Percentiles rank a stretch among this genome's conserved stretches.
Conservation (phyloP, 1,284 basidiomycete genomes). For the Cutaneotrichosporon cutaneum region DNA sequence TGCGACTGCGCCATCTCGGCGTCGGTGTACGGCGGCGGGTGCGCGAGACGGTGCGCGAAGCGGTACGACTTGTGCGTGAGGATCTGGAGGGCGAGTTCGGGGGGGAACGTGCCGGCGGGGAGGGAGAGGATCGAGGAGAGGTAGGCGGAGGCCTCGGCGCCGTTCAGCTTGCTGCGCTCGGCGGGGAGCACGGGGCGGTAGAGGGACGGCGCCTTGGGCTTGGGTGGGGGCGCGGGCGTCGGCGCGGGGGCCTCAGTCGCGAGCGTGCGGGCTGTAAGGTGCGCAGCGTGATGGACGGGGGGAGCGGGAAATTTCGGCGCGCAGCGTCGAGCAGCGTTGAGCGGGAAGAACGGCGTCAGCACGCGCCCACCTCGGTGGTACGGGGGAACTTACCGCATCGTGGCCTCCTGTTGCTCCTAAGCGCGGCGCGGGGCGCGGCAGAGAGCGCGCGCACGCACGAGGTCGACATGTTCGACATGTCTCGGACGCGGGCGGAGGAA, state of each 20-base stretch:
- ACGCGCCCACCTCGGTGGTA: not conserved
- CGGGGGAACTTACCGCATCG: not conserved
- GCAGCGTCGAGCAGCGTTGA: not conserved
- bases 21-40: slow-evolving; percentile 22
- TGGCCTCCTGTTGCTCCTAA: slow-evolving; percentile 7
- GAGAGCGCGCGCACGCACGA: slow-evolving; percentile 8
- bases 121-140: slow-evolving; percentile 44
- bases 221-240: not conserved
- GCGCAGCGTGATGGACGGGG: too few relatives aligned
- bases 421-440: slow-evolving; percentile 6
- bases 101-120: slow-evolving; percentile 40
- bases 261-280: slow-evolving; percentile 3
- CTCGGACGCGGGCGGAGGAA: not conserved
- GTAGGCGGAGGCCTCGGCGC: slow-evolving; percentile 37
- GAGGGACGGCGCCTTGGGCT: not conserved
- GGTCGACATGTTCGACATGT: slow-evolving; percentile 5
- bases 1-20: slow-evolving; percentile 19
- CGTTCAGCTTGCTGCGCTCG: slow-evolving; percentile 14
- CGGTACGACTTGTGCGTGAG: slow-evolving; percentile 53
- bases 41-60: slow-evolving; percentile 37
- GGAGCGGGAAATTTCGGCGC: slow-evolving; percentile 1
- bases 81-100: slow-evolving; percentile 47
- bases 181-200: slow-evolving; percentile 5
- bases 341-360: not conserved
- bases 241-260: not conserved